A percentile compares a stretch with the other conserved stretches of the same genome.
Evolutionary conservation across 306 rosid species (phyloP).

Genomic region (Chamaecrista fasciculata): DNA sequence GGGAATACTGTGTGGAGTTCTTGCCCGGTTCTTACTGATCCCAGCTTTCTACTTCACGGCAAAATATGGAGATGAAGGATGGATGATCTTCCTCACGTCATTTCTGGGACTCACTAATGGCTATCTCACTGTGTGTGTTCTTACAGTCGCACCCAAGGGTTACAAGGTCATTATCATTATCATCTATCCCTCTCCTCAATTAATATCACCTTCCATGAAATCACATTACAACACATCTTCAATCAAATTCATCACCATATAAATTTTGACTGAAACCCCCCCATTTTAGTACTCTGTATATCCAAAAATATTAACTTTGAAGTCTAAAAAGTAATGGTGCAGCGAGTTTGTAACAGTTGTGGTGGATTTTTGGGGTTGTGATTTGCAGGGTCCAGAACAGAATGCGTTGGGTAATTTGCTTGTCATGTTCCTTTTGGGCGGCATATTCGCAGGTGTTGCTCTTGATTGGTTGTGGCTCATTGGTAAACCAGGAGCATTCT

Average conservation of each 20-base stretch:
- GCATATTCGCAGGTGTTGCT: constrained; percentile 63
- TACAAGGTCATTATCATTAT: constrained; percentile 64
- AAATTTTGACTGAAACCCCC: too few species aligned
- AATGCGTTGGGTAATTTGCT: constrained; percentile 88
- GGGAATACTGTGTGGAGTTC: constrained; percentile 41
- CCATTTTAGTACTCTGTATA: too few species aligned
- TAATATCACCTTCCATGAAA: too few species aligned
- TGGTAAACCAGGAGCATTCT: constrained; percentile 44
- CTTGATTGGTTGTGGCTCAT: constrained; percentile 90
- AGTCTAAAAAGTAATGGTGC: too few species aligned
- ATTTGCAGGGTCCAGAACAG: constrained; percentile 84
- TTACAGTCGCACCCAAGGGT: constrained; percentile 73
- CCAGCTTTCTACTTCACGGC: constrained; percentile 82
- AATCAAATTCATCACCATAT: too few species aligned
- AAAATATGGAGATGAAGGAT: constrained; percentile 79
- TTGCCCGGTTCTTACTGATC: constrained; percentile 52
- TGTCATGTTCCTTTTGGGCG: constrained; percentile 52
- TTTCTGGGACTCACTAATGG: constrained; percentile 78
- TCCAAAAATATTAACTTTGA: too few species aligned
- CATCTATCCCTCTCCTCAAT: too few species aligned
- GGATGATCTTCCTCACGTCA: constrained; percentile 72
- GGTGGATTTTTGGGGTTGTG: neutral
- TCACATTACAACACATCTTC: too few species aligned
- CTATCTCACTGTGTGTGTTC: constrained; percentile 75
- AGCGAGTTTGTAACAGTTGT: too few species aligned